These are phyloP conservation scores for Vitis hybrid DNA, from an alignment of 177 flowering plant genomes.

Conservation along the genomic window DNA sequence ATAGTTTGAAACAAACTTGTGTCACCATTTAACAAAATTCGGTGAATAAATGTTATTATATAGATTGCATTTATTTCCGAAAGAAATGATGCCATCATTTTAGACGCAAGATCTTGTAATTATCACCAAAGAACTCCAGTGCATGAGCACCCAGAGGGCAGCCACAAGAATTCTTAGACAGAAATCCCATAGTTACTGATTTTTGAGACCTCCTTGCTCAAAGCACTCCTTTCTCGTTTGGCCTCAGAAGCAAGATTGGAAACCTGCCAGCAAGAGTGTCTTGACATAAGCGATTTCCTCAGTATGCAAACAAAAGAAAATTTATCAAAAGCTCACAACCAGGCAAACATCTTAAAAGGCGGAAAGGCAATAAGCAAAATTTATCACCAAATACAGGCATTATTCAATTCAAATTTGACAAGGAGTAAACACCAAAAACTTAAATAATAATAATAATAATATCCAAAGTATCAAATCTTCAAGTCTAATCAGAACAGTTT, in stretches of 20 bases:
- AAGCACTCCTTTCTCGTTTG: slow-evolving; percentile 60
- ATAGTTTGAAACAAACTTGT: neutral
- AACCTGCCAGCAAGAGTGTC: slow-evolving; percentile 45
- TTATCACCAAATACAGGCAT: too few species aligned
- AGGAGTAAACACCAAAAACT: too few species aligned
- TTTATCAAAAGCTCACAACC: neutral
- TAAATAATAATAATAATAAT: too few species aligned
- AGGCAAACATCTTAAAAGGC: neutral
- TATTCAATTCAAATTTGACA: too few species aligned
- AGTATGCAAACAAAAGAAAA: neutral
- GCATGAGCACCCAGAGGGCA: too few species aligned
- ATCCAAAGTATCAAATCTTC: too few species aligned
- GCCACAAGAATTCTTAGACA: slow-evolving; percentile 39
- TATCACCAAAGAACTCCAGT: too few species aligned
- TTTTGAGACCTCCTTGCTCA: slow-evolving; percentile 72
- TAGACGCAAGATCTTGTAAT: neutral
- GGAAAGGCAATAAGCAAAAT: too few species aligned
- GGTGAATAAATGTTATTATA: neutral
- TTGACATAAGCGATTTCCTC: neutral
- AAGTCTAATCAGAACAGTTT: too few species aligned
- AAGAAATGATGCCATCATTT: neutral
- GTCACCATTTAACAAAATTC: neutral
- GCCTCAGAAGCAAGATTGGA: slow-evolving; percentile 73
- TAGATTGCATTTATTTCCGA: neutral
- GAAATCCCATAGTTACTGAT: slow-evolving; percentile 90